phyloP scores from a whole-genome alignment of 441 rosid genomes.

The Corymbia citriodora region DNA sequence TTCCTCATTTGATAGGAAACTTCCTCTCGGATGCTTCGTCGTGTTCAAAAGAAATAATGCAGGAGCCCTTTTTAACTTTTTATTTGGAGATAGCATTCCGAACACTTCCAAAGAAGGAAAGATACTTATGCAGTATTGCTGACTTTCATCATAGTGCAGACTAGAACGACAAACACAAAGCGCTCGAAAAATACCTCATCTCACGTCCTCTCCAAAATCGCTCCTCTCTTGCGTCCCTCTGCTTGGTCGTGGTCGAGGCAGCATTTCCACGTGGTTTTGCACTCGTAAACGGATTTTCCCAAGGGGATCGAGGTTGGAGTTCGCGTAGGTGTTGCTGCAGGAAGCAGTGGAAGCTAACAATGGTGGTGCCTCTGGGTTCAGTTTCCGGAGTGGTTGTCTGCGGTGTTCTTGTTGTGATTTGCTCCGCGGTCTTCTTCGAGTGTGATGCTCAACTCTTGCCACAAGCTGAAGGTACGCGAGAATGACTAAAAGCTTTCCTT shows the following conservation, averaged over 20 bases:
- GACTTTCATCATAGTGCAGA: too few relatives aligned
- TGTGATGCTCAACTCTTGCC: not conserved
- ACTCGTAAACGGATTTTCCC: not conserved
- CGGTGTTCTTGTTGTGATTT: not conserved
- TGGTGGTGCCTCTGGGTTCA: not conserved
- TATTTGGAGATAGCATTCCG: too few relatives aligned
- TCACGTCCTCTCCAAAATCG: not conserved
- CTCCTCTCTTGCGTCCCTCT: not conserved
- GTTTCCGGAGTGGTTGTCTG: not conserved
- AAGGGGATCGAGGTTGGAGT: not conserved
- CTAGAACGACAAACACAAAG: too few relatives aligned
- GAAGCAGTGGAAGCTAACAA: not conserved
- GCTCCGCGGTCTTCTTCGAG: not conserved
- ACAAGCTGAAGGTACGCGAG: not conserved
- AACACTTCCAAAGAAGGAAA: too few relatives aligned
- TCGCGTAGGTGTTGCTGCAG: not conserved
- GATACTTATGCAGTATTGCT: too few relatives aligned
- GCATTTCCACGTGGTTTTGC: not conserved
- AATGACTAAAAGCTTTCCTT: not conserved
- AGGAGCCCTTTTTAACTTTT: too few relatives aligned
- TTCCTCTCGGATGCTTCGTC: too few relatives aligned
- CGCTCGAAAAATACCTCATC: too few relatives aligned
- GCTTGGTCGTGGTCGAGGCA: not conserved
- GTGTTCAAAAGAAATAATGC: too few relatives aligned
- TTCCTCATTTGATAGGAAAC: too few relatives aligned